Conservation (phyloP, 768 basidiomycete species). For the Coprinellus micaceus region DNA sequence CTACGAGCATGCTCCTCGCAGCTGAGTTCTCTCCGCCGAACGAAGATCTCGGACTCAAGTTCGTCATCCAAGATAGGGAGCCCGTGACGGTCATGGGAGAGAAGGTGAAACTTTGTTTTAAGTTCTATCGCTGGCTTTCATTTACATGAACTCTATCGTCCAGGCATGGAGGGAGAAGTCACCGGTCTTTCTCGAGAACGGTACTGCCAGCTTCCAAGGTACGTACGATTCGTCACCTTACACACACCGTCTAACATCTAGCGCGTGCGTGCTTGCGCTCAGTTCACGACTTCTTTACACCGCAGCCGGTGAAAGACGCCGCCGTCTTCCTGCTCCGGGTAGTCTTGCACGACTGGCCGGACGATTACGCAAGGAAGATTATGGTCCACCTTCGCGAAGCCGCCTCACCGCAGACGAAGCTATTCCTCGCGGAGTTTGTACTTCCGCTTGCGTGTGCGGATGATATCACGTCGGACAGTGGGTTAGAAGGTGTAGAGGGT, state of each 20-base stretch:
- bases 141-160: no score
- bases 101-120: no score
- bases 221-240: neutral
- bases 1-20: constrained; percentile 31
- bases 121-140: no score
- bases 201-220: constrained; percentile 28
- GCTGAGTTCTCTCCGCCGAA: constrained; percentile 27
- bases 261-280: neutral
- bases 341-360: constrained; percentile 66
- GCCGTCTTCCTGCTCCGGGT: constrained; percentile 53
- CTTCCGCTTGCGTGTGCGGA: constrained; percentile 34
- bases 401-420: constrained; percentile 31
- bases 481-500: constrained; percentile 12
- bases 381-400: constrained; percentile 34
- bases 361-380: constrained; percentile 35
- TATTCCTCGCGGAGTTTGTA: constrained; percentile 41
- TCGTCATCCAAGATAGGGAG: constrained; percentile 62
- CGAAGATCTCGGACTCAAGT: constrained; percentile 28
- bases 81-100: constrained; percentile 49
- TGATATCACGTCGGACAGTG: constrained; percentile 16
- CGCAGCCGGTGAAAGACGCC: constrained; percentile 40
- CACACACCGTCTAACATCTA: neutral
- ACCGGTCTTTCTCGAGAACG: constrained; percentile 23
- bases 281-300: constrained; percentile 34
- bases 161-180: constrained; percentile 20